Base-by-base conservation (phyloP, 192 early-diverging fungal genomes). In the Mortierella antarctica region DNA sequence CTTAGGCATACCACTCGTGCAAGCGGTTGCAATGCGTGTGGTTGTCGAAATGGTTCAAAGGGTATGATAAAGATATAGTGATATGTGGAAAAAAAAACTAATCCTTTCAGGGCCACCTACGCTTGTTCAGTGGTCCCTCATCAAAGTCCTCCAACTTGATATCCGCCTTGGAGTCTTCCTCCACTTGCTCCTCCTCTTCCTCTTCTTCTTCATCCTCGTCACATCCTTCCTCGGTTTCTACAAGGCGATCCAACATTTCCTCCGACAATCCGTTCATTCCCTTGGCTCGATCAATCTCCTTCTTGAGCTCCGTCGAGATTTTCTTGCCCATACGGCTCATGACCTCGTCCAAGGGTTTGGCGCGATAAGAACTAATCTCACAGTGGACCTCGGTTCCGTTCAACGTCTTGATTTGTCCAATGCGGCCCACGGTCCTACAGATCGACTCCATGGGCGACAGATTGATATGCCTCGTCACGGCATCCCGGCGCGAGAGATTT, bases 401-500 rank as follows among this genome's bases (percentile, higher is more conserved):
- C 44, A 72, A 7, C 58, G 64, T 80, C 60, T 80, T 80, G 40
- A 80, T 67, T 42, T 80, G 77, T n/a, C 77, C 77, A 51, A 80
- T 80, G 0, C 70, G 71, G 12, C 77, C 70, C 5, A 80, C 70
- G 0, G 57, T 51, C 21, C 77, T 57, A 47, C 77, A 80, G 65
- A 80, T 52, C 1, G 77, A 80, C 48, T 80, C 77, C 77, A 80
- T 80, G 9, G 77, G 70, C 0, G 77, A 80, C 15, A 80, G 65
- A 18, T 80, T 80, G 65, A 80, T 80, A 40, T 80, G 77, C 4
- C 77, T 57, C 4, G 77, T 80, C 48, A 80, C 77, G 5, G 77
- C 77, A 47, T 80, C 77, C 5, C 77, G 57, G 21, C 77, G 64
- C 0, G 77, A 80, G 3, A 80, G 65, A 48, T 72, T 72, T 18